Percentiles rank a stretch among this genome's conserved stretches.
Evolutionary conservation across 2,329 filamentous ascomycete genomes (phyloP).

Genomic region (Aspergillus intermedius): DNA sequence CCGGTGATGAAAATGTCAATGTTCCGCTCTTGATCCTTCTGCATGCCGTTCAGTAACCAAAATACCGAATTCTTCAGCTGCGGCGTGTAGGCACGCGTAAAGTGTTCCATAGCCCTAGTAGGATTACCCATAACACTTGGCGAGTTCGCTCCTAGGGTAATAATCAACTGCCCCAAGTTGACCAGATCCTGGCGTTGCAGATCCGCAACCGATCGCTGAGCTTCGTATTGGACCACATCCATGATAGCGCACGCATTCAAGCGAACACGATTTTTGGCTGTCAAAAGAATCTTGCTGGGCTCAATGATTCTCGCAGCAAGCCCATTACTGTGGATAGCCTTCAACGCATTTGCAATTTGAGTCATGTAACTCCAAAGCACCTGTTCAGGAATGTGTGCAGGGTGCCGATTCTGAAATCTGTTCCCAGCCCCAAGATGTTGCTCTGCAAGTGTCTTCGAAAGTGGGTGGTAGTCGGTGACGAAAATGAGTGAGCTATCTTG

Average conservation of each 20-base stretch:
- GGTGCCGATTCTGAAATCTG: slow-evolving; percentile 38
- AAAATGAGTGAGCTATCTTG: slow-evolving; percentile 92
- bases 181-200: slow-evolving; percentile 82
- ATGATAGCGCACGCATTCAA: slow-evolving; percentile 82
- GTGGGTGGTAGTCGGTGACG: slow-evolving; percentile 86
- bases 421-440: slow-evolving; percentile 52
- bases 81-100: slow-evolving; percentile 68
- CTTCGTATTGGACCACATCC: slow-evolving; percentile 80
- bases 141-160: slow-evolving; percentile 71
- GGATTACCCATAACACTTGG: slow-evolving; percentile 55
- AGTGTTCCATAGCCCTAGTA: slow-evolving; percentile 65
- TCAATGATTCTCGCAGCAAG: slow-evolving; percentile 83
- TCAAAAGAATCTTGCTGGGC: slow-evolving; percentile 80
- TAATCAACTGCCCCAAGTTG: slow-evolving; percentile 74
- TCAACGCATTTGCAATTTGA: slow-evolving; percentile 82
- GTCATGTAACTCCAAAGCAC: slow-evolving; percentile 87
- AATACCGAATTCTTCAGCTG: slow-evolving; percentile 72
- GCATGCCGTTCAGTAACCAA: slow-evolving; percentile 69
- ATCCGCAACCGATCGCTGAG: slow-evolving; percentile 60
- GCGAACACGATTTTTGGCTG: slow-evolving; percentile 81
- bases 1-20: slow-evolving; percentile 73
- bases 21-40: slow-evolving; percentile 55
- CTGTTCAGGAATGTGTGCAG: slow-evolving; percentile 59
- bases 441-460: slow-evolving; percentile 83
- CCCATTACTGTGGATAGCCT: slow-evolving; percentile 72